phyloP scores from a whole-genome alignment of 805 yeast species.

The Wickerhamiella cacticola region DNA sequence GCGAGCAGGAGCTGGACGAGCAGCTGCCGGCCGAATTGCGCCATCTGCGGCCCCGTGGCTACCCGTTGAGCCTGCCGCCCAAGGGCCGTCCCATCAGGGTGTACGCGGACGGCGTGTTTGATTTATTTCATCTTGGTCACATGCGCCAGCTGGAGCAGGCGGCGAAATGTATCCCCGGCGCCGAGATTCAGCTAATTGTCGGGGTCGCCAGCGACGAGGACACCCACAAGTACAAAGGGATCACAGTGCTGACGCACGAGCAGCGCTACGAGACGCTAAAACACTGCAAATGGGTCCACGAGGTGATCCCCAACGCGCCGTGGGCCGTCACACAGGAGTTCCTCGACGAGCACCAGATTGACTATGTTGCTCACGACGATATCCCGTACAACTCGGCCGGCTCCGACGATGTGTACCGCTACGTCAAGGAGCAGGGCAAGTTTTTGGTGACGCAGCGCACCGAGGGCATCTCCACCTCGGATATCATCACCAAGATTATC shows the following conservation, averaged over 20 bases:
- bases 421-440: conserved; percentile 81
- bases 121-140: conserved; percentile 90
- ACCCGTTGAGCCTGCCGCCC: conserved; percentile 69
- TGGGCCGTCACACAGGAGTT: conserved; percentile 88
- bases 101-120: conserved; percentile 98
- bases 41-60: conserved; percentile 72
- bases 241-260: conserved; percentile 77
- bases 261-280: conserved; percentile 84
- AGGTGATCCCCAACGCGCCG: conserved; percentile 87
- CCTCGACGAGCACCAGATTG: conserved; percentile 65
- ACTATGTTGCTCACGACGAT: conserved; percentile 97
- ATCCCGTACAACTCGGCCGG: conserved; percentile 86
- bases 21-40: conserved; percentile 57
- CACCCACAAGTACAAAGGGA: conserved; percentile 85
- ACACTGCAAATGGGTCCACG: conserved; percentile 97
- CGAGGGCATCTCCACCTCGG: conserved; percentile 91
- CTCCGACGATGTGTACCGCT: conserved; percentile 82
- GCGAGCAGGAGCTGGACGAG: conserved; percentile 51
- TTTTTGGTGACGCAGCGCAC: conserved; percentile 93
- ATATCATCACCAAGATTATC: conserved; percentile 87
- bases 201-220: conserved; percentile 86
- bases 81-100: conserved; percentile 73
- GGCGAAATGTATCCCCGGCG: conserved; percentile 72
- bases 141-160: conserved; percentile 97
- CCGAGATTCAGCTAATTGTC: conserved; percentile 57